phyloP scores from a whole-genome alignment of 202 grass and related monocot genomes.

The Bolboschoenoplectus hybrid region DNA sequence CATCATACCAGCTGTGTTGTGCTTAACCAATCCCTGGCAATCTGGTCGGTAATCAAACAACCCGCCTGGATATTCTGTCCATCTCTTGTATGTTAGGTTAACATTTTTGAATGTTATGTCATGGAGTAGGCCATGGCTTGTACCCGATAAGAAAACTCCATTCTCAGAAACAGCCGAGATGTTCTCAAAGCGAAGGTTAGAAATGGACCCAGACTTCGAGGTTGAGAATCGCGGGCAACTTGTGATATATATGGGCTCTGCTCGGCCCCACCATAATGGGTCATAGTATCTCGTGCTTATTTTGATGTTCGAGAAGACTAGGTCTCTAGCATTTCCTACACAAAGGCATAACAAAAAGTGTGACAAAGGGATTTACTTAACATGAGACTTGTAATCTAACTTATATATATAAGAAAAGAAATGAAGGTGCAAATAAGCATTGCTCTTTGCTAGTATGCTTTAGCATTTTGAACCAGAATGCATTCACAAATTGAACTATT shows the following conservation, averaged over 20 bases:
- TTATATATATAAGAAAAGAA: background rate
- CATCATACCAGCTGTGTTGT: constrained; percentile 74
- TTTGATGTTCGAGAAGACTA: constrained; percentile 86
- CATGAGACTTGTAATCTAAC: background rate
- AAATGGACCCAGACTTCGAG: constrained; percentile 74
- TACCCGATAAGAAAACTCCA: constrained; percentile 78
- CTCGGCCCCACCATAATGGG: constrained; percentile 92
- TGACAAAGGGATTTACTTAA: background rate
- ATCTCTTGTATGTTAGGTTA: constrained; percentile 70
- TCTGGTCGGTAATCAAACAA: constrained; percentile 79
- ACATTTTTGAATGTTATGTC: constrained; percentile 75
- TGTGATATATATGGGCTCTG: constrained; percentile 91
- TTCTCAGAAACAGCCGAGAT: constrained; percentile 85
- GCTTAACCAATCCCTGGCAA: constrained; percentile 63
- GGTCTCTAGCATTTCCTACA: constrained; percentile 66
- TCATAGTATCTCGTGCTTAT: constrained; percentile 89
- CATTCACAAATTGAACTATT: constrained; percentile 14
- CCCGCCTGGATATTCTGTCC: constrained; percentile 60
- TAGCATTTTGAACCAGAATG: constrained; percentile 4
- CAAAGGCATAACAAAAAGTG: background rate
- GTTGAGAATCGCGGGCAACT: constrained; percentile 59
- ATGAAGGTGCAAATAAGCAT: background rate
- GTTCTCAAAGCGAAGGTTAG: constrained; percentile 73
- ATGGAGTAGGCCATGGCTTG: constrained; percentile 52
- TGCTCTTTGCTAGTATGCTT: background rate